These are phyloP conservation scores for Solanum hybrid DNA, from an alignment of 305 asterid species.

Conservation along the genomic window DNA sequence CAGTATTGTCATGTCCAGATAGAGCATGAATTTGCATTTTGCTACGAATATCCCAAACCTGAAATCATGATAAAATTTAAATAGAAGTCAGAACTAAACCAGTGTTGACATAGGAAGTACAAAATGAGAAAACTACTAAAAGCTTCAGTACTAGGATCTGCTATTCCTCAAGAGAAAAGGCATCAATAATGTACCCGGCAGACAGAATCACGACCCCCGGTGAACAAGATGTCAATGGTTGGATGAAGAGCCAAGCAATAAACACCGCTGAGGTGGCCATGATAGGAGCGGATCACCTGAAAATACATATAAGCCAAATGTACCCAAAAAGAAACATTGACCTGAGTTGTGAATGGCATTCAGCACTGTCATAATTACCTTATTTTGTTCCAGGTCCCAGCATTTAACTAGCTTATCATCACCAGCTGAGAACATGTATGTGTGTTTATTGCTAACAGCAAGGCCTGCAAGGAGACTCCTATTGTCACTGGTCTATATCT, in stretches of 20 bases:
- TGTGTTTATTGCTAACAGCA: slow-evolving; percentile 83
- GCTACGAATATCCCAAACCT: slow-evolving; percentile 96
- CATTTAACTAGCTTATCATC: slow-evolving; percentile 97
- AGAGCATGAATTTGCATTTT: slow-evolving; percentile 88
- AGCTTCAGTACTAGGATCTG: neutral
- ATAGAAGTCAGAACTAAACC: neutral
- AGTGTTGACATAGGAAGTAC: neutral
- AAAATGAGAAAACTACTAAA: neutral
- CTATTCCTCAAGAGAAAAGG: neutral
- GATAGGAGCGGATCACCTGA: slow-evolving; percentile 46
- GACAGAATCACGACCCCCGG: slow-evolving; percentile 98
- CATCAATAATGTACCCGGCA: slow-evolving; percentile 37
- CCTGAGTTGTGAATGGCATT: neutral
- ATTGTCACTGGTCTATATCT: neutral
- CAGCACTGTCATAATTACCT: slow-evolving; percentile 34
- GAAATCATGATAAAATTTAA: neutral
- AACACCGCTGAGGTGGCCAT: slow-evolving; percentile 96
- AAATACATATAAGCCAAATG: neutral
- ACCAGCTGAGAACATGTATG: slow-evolving; percentile 98
- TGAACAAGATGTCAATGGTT: slow-evolving; percentile 70
- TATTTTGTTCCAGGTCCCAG: slow-evolving; percentile 99
- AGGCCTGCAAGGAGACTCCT: slow-evolving; percentile 49
- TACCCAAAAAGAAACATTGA: neutral
- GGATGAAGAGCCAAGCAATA: slow-evolving; percentile 97
- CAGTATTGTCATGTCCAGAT: slow-evolving; percentile 92